A percentile compares a stretch with the other conserved stretches of the same genome.
phyloP scores from a whole-genome alignment of 805 yeast genomes.

The Pichia insulana region DNA sequence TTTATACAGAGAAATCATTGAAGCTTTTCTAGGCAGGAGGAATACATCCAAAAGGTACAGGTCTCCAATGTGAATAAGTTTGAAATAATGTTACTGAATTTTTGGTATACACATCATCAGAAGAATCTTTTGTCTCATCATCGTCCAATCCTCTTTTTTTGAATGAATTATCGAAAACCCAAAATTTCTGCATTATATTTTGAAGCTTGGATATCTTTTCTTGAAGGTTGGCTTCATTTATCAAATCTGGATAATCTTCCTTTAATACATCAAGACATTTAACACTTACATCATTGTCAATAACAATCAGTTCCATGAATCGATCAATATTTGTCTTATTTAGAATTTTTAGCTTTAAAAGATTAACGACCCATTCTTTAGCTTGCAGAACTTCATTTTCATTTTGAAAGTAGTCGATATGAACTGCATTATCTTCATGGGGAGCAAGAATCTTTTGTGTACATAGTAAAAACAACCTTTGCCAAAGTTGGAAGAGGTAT shows the following conservation, averaged over 20 bases:
- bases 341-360: constrained; percentile 13
- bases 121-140: neutral
- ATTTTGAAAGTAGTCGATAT: constrained; percentile 5
- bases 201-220: constrained; percentile 14
- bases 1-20: constrained; percentile 11
- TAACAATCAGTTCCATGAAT: constrained; percentile 10
- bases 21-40: constrained; percentile 5
- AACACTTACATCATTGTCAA: constrained; percentile 5
- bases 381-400: constrained; percentile 5
- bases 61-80: constrained; percentile 35
- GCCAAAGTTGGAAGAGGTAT: constrained; percentile 13
- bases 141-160: constrained; percentile 7
- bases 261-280: constrained; percentile 1
- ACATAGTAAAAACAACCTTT: constrained; percentile 9
- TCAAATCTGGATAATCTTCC: neutral
- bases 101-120: constrained; percentile 2
- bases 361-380: constrained; percentile 9
- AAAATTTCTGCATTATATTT: constrained; percentile 17
- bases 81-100: constrained; percentile 24
- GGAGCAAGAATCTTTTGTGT: constrained; percentile 7
- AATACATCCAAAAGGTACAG: constrained; percentile 45
- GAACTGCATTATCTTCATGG: constrained; percentile 2
- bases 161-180: constrained; percentile 12
- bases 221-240: neutral
- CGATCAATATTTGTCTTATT: constrained; percentile 10